These are phyloP conservation scores for Lactarius psammicola DNA, from an alignment of 768 basidiomycete genomes.

Conservation along the genomic window DNA sequence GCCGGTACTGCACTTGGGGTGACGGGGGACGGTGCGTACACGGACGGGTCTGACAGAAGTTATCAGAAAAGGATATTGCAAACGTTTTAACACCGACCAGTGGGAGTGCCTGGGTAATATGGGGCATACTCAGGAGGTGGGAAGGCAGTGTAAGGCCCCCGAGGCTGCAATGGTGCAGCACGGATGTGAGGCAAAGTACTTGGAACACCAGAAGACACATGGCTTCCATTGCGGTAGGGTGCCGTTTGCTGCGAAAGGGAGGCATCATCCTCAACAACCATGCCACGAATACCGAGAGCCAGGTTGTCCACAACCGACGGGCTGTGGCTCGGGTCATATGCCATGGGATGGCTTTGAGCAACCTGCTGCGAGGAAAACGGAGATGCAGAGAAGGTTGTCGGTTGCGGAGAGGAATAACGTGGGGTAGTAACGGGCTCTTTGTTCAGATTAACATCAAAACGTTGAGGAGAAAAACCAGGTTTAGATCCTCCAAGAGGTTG, in stretches of 20 bases:
- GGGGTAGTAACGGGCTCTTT: constrained; percentile 41
- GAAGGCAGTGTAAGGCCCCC: constrained; percentile 50
- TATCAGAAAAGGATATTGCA: constrained; percentile 52
- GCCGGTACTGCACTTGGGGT: constrained; percentile 43
- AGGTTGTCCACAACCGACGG: constrained; percentile 49
- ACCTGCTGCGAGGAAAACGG: constrained; percentile 36
- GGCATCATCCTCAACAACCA: constrained; percentile 57
- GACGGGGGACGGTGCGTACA: constrained; percentile 50
- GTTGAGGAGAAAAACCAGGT: constrained; percentile 52
- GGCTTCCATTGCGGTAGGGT: constrained; percentile 40
- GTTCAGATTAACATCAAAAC: constrained; percentile 47
- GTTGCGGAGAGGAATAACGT: constrained; percentile 50
- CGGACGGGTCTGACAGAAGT: constrained; percentile 46
- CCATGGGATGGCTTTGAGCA: constrained; percentile 28
- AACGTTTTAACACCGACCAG: constrained; percentile 44
- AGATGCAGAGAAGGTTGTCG: constrained; percentile 36
- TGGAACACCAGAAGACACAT: constrained; percentile 35
- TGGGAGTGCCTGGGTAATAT: constrained; percentile 54
- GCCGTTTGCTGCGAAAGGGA: constrained; percentile 34
- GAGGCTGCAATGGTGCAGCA: constrained; percentile 45
- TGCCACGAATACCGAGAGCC: constrained; percentile 56
- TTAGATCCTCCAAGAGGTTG: constrained; percentile 38
- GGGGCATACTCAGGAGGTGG: constrained; percentile 56
- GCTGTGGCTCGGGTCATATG: constrained; percentile 42
- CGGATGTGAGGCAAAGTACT: constrained; percentile 41